A percentile compares a stretch with the other conserved stretches of the same genome.
Evolutionary conservation across 2,329 filamentous ascomycete species (phyloP).

Genomic region (Nannizziopsis arthrosporioides): DNA sequence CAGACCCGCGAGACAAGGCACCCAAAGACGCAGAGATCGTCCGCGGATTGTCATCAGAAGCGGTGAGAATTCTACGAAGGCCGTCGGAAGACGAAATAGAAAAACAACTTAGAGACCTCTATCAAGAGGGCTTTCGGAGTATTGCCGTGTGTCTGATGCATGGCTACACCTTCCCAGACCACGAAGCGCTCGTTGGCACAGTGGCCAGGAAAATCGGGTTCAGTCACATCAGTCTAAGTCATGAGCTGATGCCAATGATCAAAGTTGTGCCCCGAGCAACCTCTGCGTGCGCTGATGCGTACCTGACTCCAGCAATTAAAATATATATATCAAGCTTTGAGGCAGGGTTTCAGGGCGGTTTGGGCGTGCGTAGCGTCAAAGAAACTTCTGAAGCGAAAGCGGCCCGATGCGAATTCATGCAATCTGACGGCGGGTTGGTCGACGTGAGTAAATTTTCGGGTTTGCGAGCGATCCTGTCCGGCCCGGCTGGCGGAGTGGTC

Average conservation of each 20-base stretch:
- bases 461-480: constrained; percentile 72
- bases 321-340: constrained; percentile 70
- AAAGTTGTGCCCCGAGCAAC: constrained; percentile 65
- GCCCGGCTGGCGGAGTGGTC: constrained; percentile 85
- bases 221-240: constrained; percentile 66
- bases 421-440: constrained; percentile 62
- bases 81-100: constrained; percentile 45
- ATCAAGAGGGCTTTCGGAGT: constrained; percentile 59
- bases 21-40: constrained; percentile 46
- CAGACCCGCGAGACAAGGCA: constrained; percentile 27
- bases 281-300: constrained; percentile 68
- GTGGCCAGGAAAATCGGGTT: constrained; percentile 74
- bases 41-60: constrained; percentile 60
- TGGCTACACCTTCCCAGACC: constrained; percentile 78
- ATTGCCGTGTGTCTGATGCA: constrained; percentile 89
- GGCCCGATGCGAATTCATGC: constrained; percentile 86
- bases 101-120: constrained; percentile 54
- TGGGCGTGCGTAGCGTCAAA: constrained; percentile 65
- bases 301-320: constrained; percentile 65
- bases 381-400: constrained; percentile 52
- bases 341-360: constrained; percentile 65
- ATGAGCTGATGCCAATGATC: constrained; percentile 80
- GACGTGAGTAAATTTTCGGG: constrained; percentile 55
- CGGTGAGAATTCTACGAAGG: constrained; percentile 56
- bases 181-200: constrained; percentile 65